Evolutionary conservation across 1,284 basidiomycete species (phyloP).

Genomic region (Xerocomus minutiporus): DNA sequence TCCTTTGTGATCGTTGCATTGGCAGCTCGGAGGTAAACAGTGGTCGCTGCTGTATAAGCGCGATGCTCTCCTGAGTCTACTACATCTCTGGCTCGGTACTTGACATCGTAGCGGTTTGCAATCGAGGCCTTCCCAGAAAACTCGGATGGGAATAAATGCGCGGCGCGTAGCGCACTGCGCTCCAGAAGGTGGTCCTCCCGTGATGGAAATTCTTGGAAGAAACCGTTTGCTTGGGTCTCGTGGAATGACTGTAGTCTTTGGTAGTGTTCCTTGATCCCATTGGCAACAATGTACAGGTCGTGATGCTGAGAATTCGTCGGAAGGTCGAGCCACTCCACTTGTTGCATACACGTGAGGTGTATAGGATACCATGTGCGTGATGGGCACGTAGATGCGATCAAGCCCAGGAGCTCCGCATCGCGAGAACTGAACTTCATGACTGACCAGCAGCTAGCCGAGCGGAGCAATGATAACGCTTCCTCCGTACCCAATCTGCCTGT

Average conservation of each 20-base stretch:
- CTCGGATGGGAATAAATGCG: constrained; percentile 6
- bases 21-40: constrained; percentile 1
- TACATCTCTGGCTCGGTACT: constrained; percentile 20
- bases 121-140: not conserved
- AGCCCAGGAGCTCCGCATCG: not conserved
- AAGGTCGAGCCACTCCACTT: constrained; percentile 15
- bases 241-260: constrained; percentile 14
- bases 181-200: constrained; percentile 7
- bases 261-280: constrained; percentile 31
- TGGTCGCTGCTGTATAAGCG: constrained; percentile 13
- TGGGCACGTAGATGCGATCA: not conserved
- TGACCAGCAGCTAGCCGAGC: not conserved
- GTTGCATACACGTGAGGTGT: constrained; percentile 35
- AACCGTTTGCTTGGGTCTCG: not conserved
- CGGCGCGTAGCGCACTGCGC: constrained; percentile 11
- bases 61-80: constrained; percentile 10
- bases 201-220: constrained; percentile 8
- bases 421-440: not conserved
- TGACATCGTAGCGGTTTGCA: constrained; percentile 4
- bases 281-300: constrained; percentile 23
- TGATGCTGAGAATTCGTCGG: constrained; percentile 31
- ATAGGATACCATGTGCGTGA: not conserved
- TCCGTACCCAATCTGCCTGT: not conserved
- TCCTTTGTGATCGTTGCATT: not conserved
- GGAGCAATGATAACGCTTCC: not conserved